Evolutionary conservation across 257 asterid species (phyloP), one percentile per base, ranked within the genome.

Genomic region (Solanum dulcamara): DNA sequence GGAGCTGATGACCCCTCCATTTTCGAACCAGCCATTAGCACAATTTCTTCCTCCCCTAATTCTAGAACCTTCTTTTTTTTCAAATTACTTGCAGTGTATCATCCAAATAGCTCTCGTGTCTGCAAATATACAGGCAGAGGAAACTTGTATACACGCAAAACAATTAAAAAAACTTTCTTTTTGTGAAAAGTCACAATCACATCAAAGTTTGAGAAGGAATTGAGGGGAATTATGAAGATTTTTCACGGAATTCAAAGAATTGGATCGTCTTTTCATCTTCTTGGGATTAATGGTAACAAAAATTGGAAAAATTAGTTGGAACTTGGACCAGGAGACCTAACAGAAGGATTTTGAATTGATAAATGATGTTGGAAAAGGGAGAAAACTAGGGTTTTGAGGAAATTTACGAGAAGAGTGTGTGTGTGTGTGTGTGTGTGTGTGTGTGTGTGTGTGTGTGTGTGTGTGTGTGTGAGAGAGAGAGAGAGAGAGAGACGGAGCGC

Each of bases 1-100:
- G 95, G 95, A 20, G 94, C 93, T 35, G 98, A 91, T 2, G 98
- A 32, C 74, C 98, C 98, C 91, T 91, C 99, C 95, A 90, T 85
- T 88, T 94, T 93, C 2, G 95, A 85, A 88, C 92, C 90, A 80
- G 92, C 94, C 86, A 92, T 87, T 40, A 11, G 30, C 55, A 22
- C 33, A 37, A 22, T 37, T 71, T 37, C 80, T 10, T 71, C 81
- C 38, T 24, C 38, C 20, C 22, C 75, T 32, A 8, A 32, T 32
- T 67, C 42, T 7, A 30, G n/a, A 30, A 66, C 71, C 22, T 62
- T 18, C 62, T 44, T 20, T 1, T 51, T 51, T 55, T 55, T 8
- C 62, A 55, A 55, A 55, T 22, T 55, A 33, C 26, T 66, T 30
- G 14, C 75, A 7, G 33, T 40, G 13, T 6, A 42, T 74, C 37